These are phyloP conservation scores for Lactarius vividus DNA, from an alignment of 768 basidiomycete species.

Conservation along the genomic window DNA sequence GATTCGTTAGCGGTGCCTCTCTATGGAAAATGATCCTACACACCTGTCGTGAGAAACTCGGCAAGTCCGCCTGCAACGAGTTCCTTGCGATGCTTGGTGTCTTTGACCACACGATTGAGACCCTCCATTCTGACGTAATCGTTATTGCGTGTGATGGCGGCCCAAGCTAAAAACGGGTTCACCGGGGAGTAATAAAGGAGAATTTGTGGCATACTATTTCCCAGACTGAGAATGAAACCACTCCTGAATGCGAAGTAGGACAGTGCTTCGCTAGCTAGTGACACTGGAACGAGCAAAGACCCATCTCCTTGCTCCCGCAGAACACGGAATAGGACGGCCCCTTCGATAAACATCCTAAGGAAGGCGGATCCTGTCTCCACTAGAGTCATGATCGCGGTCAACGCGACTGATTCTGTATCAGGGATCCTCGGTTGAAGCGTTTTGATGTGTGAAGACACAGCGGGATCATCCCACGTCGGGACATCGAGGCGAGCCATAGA, in stretches of 20 bases:
- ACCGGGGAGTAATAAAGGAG: no score
- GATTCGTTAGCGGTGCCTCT: background rate
- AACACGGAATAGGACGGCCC: slow-evolving; percentile 57
- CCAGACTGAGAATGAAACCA: background rate
- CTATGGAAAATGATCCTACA: slow-evolving; percentile 41
- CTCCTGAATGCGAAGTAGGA: slow-evolving; percentile 34
- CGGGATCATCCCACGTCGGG: slow-evolving; percentile 69
- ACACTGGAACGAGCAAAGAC: slow-evolving; percentile 52
- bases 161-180: slow-evolving; percentile 50
- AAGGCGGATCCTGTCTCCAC: slow-evolving; percentile 43
- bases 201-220: slow-evolving; percentile 1
- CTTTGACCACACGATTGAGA: slow-evolving; percentile 54
- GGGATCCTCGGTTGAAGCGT: slow-evolving; percentile 38
- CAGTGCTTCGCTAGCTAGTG: slow-evolving; percentile 50
- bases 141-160: slow-evolving; percentile 61
- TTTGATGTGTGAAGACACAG: slow-evolving; percentile 63
- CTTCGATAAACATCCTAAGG: slow-evolving; percentile 54
- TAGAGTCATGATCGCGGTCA: slow-evolving; percentile 51
- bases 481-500: slow-evolving; percentile 71
- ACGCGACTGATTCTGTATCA: slow-evolving; percentile 47
- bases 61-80: slow-evolving; percentile 62
- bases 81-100: slow-evolving; percentile 63
- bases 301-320: slow-evolving; percentile 64
- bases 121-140: slow-evolving; percentile 66
- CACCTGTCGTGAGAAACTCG: background rate